Evolutionary conservation across 208 protist genomes (phyloP), one percentile per base, ranked within the genome.

Genomic region (Novymonas esmeraldas): DNA sequence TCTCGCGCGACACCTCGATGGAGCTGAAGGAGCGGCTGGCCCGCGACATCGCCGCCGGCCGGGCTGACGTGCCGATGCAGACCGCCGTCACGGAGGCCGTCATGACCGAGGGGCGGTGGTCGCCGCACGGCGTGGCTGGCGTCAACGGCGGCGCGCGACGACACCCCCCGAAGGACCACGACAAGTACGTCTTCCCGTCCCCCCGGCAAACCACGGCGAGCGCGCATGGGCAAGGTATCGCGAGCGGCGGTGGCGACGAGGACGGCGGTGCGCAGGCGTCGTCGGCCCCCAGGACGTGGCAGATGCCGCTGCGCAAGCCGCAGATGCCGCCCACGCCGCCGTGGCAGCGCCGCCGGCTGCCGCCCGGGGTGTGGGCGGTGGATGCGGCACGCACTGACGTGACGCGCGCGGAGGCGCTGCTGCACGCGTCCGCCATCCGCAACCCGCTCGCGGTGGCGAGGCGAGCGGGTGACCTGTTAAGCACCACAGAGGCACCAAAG

Each of bases 21-120:
- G 22, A n/a, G 20, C 26, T 48, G 5, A 75, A 75, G 55, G 50
- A 38, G 45, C 0, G 36, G n/a, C 55, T 64, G 13, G 70, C 70
- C 6, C 20, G 34, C 18, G 70, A 75, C 42, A 55, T 75, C 14
- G 3, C 64, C 6, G 54, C 61, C 0, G 70, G 61, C 16, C 36
- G 70, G 9, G 41, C 42, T 10, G 61, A 64, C 6, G 70, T 75
- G 54, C 70, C 70, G 22, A 75, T 75, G 70, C 70, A 75, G 70
- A 75, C 70, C 1, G 70, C 70, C 34, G 69, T 75, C 61, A 75
- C 70, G 0, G 61, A 63, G 14, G 54, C 60, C n/a, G 52, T 75
- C 45, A 36, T 75, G 29, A 29, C 57, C 11, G 34, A 38, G 5
- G n/a, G 34, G 22, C 26, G 41, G 7, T 1, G 26, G 13, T 28